Evolutionary conservation across 768 basidiomycete genomes (phyloP).

Genomic region (Gelatoporia subvermispora): DNA sequence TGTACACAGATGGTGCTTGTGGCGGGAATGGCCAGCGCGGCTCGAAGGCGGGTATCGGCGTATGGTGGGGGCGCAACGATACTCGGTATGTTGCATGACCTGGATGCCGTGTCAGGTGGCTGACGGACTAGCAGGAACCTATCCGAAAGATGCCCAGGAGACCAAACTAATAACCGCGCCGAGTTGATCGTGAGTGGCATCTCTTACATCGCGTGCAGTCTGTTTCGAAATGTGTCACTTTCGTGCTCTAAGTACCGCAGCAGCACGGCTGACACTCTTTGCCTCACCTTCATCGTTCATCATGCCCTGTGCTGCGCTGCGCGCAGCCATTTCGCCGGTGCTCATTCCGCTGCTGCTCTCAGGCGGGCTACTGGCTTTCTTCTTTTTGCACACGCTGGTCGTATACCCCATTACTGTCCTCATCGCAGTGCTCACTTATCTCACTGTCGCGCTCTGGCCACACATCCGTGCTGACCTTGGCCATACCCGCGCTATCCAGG

Average conservation of each 20-base stretch:
- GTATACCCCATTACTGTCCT: no score
- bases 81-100: conserved; percentile 38
- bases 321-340: neutral
- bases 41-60: conserved; percentile 77
- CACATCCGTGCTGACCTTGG: neutral
- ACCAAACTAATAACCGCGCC: conserved; percentile 84
- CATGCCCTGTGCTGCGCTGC: no score
- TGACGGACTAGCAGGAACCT: conserved; percentile 52
- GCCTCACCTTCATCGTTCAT: neutral
- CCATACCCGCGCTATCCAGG: conserved; percentile 39
- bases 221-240: no score
- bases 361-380: no score
- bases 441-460: neutral
- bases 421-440: neutral
- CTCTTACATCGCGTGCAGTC: neutral
- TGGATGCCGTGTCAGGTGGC: no score
- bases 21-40: conserved; percentile 69
- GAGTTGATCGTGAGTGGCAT: conserved; percentile 67
- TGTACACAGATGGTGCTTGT: conserved; percentile 88
- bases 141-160: conserved; percentile 76
- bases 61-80: conserved; percentile 80
- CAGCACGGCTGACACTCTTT: neutral
- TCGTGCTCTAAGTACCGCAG: neutral
- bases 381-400: no score
- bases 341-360: no score